A percentile compares a stretch with the other conserved stretches of the same genome.
phyloP scores from a whole-genome alignment of 2,329 filamentous ascomycete genomes.

The Myriosclerotinia scirpicola region DNA sequence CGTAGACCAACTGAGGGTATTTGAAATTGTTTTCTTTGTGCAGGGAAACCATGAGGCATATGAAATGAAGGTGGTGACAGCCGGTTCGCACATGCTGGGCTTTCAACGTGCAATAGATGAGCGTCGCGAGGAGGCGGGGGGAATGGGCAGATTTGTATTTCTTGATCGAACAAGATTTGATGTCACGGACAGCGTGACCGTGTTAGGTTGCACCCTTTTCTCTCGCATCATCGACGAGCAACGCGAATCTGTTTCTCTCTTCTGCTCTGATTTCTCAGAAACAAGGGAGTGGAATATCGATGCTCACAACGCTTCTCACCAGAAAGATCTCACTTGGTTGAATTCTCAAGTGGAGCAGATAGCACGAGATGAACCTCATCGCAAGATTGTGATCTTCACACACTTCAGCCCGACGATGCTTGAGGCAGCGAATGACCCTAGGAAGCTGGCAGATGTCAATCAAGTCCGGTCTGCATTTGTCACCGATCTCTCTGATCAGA shows the following conservation, averaged over 20 bases:
- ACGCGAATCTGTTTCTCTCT: constrained; percentile 30
- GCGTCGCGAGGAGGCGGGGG: not conserved
- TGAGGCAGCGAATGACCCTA: constrained; percentile 23
- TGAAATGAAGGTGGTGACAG: constrained; percentile 15
- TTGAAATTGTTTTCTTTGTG: constrained; percentile 22
- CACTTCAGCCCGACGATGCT: constrained; percentile 42
- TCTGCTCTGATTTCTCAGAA: constrained; percentile 26
- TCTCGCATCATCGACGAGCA: constrained; percentile 47
- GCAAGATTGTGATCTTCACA: constrained; percentile 44
- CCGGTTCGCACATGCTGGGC: not conserved
- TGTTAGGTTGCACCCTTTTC: constrained; percentile 52
- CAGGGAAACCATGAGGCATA: constrained; percentile 2
- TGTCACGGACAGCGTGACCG: constrained; percentile 41
- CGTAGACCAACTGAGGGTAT: not conserved
- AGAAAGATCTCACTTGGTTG: constrained; percentile 43
- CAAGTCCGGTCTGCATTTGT: constrained; percentile 49
- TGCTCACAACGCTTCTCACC: constrained; percentile 22
- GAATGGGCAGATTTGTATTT: constrained; percentile 41
- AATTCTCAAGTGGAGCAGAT: constrained; percentile 43
- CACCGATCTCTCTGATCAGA: constrained; percentile 48
- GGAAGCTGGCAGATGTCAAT: constrained; percentile 28
- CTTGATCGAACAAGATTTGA: constrained; percentile 46
- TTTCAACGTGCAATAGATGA: constrained; percentile 10
- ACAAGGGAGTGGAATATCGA: constrained; percentile 22
- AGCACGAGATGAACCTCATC: constrained; percentile 37